These are phyloP conservation scores for Ascodesmis nigricans DNA, from an alignment of 495 filamentous ascomycete species.

Conservation along the genomic window DNA sequence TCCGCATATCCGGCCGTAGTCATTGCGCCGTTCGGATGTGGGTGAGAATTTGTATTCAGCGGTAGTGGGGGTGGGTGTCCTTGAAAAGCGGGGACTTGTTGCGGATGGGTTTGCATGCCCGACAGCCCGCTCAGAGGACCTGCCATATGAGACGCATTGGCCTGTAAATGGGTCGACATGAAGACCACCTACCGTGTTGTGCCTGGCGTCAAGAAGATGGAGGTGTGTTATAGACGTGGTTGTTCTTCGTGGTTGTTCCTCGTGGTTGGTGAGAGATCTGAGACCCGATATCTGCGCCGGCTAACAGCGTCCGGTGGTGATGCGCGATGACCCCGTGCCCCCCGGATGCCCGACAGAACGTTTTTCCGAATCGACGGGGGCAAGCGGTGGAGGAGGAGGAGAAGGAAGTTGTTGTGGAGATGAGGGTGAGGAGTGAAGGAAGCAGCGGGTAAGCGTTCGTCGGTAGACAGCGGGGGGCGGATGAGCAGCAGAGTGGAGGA, in stretches of 20 bases:
- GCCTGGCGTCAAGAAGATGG: not conserved
- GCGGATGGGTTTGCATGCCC: conserved; percentile 9
- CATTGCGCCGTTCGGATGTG: conserved; percentile 11
- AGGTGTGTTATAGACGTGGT: conserved; percentile 14
- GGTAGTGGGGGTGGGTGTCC: conserved; percentile 4
- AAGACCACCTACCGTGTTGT: no score
- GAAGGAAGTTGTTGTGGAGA: not conserved
- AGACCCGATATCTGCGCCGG: conserved; percentile 3
- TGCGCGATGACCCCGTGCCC: no score
- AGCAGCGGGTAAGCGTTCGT: no score
- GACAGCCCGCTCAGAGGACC: conserved; percentile 1
- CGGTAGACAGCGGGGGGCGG: no score
- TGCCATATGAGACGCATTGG: conserved; percentile 4
- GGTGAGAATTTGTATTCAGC: not conserved
- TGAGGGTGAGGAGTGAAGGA: no score
- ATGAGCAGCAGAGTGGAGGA: no score
- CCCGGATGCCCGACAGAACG: no score
- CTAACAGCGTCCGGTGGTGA: conserved; percentile 13
- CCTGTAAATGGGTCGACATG: not conserved
- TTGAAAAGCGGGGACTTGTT: conserved; percentile 8
- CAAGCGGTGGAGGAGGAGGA: conserved; percentile 8
- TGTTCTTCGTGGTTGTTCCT: conserved; percentile 13
- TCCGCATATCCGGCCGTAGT: conserved; percentile 8
- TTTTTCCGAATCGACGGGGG: no score
- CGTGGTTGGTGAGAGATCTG: conserved; percentile 6